phyloP scores from a whole-genome alignment of 78 protist species.

The Dictyostelium firmibasis region DNA sequence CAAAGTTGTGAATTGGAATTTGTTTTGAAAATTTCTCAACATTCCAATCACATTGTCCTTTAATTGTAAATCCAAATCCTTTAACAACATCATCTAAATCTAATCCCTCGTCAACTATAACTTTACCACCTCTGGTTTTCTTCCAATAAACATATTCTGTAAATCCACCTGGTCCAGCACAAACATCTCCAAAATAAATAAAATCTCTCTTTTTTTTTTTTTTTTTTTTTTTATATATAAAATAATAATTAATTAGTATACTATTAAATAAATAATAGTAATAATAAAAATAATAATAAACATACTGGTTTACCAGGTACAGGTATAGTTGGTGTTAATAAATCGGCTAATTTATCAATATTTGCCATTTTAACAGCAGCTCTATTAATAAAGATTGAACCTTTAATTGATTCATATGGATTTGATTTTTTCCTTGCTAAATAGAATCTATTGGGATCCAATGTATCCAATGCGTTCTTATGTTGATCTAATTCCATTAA shows the following conservation, averaged over 20 bases:
- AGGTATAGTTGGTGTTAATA: constrained; percentile 9
- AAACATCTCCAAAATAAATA: constrained; percentile 79
- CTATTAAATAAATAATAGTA: neutral
- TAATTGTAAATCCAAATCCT: constrained; percentile 85
- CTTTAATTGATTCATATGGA: constrained; percentile 84
- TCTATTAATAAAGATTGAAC: constrained; percentile 88
- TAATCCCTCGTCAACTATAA: neutral
- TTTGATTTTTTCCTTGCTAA: constrained; percentile 84
- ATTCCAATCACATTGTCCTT: constrained; percentile 82
- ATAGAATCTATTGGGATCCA: constrained; percentile 25
- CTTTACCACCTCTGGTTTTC: constrained; percentile 32
- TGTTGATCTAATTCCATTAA: neutral
- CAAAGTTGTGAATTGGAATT: constrained; percentile 84
- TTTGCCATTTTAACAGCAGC: constrained; percentile 96
- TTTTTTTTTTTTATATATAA: neutral
- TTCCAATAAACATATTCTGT: constrained; percentile 91
- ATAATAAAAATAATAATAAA: neutral
- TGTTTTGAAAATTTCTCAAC: constrained; percentile 74
- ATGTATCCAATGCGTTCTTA: constrained; percentile 40
- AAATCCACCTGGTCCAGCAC: constrained; percentile 97
- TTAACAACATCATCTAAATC: constrained; percentile 2
- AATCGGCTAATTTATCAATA: constrained; percentile 72
- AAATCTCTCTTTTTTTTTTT: neutral
- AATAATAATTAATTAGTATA: neutral
- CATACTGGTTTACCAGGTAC: neutral